phyloP scores from a whole-genome alignment of 306 rosid species.

The Cucurbita moschata region DNA sequence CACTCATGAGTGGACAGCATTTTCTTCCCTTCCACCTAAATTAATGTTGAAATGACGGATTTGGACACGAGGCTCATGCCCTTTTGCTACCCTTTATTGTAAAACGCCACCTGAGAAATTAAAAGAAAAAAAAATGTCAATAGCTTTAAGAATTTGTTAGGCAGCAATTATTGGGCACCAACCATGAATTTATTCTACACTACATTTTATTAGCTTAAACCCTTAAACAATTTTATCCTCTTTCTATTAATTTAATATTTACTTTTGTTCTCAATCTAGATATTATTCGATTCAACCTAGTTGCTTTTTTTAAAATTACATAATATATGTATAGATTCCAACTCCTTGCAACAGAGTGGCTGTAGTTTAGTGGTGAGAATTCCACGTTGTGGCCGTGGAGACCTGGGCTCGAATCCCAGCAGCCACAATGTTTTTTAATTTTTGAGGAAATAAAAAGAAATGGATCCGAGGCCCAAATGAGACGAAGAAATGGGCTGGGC shows the following conservation, averaged over 20 bases:
- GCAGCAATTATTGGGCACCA: background rate
- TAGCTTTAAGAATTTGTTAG: background rate
- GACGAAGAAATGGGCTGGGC: background rate
- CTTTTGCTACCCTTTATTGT: background rate
- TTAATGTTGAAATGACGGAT: background rate
- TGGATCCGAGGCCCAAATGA: background rate
- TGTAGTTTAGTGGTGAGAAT: conserved; percentile 3
- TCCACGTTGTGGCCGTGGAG: conserved; percentile 4
- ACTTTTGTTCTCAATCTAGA: background rate
- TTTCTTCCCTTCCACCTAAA: background rate
- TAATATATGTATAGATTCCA: too few species aligned
- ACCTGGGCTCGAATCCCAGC: conserved; percentile 6
- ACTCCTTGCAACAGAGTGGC: background rate
- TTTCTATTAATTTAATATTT: background rate
- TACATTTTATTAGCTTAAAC: background rate
- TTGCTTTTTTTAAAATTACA: too few species aligned
- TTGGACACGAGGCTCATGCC: background rate
- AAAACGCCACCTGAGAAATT: background rate
- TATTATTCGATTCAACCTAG: too few species aligned
- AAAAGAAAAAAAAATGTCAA: background rate
- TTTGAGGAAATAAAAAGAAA: background rate
- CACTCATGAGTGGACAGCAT: background rate
- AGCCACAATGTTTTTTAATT: background rate
- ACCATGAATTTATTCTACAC: background rate
- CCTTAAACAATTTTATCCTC: background rate